Conservation (phyloP, 805 yeast genomes). For the Phaffomyces opuntiae region DNA sequence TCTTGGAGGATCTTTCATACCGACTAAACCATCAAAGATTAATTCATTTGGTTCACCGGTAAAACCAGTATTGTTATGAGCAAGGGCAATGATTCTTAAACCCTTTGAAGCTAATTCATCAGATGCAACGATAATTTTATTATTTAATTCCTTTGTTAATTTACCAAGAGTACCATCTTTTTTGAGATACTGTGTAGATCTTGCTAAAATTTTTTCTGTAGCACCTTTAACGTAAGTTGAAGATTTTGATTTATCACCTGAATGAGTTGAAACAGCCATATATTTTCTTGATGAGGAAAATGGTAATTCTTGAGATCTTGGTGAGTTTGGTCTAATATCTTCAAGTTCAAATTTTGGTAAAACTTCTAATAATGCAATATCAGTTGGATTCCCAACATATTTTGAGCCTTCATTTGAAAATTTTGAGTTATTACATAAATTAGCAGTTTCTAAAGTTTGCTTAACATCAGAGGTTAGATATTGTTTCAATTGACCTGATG, state of each 20-base stretch:
- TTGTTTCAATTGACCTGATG: constrained; percentile 31
- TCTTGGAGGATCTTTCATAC: constrained; percentile 98
- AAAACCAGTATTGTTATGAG: constrained; percentile 39
- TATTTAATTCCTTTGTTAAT: constrained; percentile 41
- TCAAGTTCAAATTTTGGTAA: constrained; percentile 62
- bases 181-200: constrained; percentile 53
- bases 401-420: constrained; percentile 62
- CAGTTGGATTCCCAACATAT: constrained; percentile 89
- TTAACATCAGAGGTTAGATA: constrained; percentile 48
- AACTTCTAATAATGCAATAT: constrained; percentile 80
- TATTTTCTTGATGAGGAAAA: constrained; percentile 79
- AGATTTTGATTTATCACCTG: constrained; percentile 49
- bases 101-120: constrained; percentile 72
- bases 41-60: constrained; percentile 48
- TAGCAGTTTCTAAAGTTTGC: constrained; percentile 56
- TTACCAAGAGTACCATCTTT: constrained; percentile 54
- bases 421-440: constrained; percentile 68
- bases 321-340: constrained; percentile 56
- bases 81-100: constrained; percentile 78
- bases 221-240: constrained; percentile 86
- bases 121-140: constrained; percentile 49
- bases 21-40: constrained; percentile 78
- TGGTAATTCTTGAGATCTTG: constrained; percentile 69
- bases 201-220: constrained; percentile 58
- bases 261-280: constrained; percentile 74